Conservation (phyloP, 148 eudicot species). For the Rhododendron simsii region DNA sequence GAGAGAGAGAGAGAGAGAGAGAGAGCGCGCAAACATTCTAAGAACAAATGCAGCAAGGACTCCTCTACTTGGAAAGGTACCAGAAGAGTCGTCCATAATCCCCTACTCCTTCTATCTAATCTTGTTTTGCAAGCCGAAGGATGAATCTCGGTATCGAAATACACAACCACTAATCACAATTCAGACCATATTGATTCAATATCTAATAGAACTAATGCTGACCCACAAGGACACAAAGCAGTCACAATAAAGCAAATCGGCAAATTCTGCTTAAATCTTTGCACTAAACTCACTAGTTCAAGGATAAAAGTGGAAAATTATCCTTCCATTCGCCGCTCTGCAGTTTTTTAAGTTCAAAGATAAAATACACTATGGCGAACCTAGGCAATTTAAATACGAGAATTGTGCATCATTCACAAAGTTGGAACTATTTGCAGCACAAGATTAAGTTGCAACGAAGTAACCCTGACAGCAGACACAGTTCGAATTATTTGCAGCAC, state of each 20-base stretch:
- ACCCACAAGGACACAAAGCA: not conserved
- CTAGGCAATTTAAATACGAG: not conserved
- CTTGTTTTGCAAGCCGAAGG: not conserved
- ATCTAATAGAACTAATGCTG: not conserved
- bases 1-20: not conserved
- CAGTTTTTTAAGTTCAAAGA: not conserved
- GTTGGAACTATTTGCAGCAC: not conserved
- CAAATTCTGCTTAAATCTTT: not conserved
- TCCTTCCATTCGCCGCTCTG: not conserved
- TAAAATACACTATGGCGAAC: not conserved
- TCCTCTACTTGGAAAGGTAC: not conserved
- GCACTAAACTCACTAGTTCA: not conserved
- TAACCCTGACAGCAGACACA: constrained; percentile 51
- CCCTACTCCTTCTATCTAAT: not conserved
- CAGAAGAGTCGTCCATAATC: not conserved
- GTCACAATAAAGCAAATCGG: not conserved
- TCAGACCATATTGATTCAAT: not conserved
- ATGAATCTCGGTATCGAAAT: not conserved
- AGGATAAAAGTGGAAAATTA: not conserved
- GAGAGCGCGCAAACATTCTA: not conserved
- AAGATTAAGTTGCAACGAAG: constrained; percentile 24
- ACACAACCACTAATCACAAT: not conserved
- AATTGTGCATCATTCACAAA: not conserved
- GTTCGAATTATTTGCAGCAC: not conserved
- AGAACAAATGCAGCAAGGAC: not conserved